These are phyloP conservation scores for button mushroom (Agaricus bisporus) DNA, from an alignment of 768 basidiomycete species.

Conservation along the genomic window DNA sequence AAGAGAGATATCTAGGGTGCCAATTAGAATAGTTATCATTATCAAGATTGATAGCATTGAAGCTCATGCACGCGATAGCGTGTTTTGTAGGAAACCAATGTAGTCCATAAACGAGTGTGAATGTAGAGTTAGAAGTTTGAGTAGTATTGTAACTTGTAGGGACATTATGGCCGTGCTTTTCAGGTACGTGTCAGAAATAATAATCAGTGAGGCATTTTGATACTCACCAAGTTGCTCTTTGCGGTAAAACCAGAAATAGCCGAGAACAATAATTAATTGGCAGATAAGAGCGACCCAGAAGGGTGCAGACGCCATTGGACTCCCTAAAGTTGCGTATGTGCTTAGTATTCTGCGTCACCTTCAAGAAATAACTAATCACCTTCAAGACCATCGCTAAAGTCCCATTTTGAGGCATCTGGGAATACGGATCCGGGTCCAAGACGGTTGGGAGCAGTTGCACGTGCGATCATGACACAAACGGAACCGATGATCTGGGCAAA, in stretches of 20 bases:
- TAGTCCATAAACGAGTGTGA: not conserved
- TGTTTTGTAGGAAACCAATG: constrained; percentile 12
- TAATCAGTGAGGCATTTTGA: not conserved
- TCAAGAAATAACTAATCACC: constrained; percentile 26
- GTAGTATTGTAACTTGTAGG: constrained; percentile 7
- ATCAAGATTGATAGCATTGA: constrained; percentile 12
- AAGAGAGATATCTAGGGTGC: constrained; percentile 16
- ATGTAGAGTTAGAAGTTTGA: constrained; percentile 1
- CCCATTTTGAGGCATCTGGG: constrained; percentile 90
- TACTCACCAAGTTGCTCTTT: constrained; percentile 83
- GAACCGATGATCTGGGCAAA: constrained; percentile 89
- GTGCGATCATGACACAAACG: constrained; percentile 87
- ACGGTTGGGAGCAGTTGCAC: constrained; percentile 85
- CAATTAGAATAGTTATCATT: constrained; percentile 19
- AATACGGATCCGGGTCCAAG: constrained; percentile 88
- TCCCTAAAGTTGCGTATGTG: constrained; percentile 31
- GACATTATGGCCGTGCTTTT: constrained; percentile 32
- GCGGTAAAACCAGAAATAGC: constrained; percentile 97
- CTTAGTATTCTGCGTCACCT: not conserved
- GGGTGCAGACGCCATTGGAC: constrained; percentile 75
- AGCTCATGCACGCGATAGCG: constrained; percentile 7
- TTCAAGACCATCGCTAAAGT: constrained; percentile 64
- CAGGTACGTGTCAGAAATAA: not conserved
- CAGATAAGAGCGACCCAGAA: constrained; percentile 85
- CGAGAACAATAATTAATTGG: constrained; percentile 80